Percentiles rank a stretch among this genome's conserved stretches.
Conservation (phyloP, 495 filamentous ascomycete genomes). For the Xylaria nigripes region DNA sequence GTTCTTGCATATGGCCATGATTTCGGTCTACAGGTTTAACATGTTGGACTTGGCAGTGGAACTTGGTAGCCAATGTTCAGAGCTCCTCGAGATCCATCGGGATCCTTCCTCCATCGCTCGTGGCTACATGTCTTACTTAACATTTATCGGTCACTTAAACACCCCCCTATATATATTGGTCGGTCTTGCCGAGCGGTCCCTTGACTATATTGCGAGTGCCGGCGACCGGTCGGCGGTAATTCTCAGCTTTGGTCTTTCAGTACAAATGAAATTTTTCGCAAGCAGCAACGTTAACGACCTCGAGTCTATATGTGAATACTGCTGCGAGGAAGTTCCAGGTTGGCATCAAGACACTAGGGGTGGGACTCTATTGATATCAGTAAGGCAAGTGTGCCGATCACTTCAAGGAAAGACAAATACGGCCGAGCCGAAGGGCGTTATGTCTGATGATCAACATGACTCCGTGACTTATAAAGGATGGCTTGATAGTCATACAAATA, state of each 20-base stretch:
- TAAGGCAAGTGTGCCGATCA: constrained; percentile 66
- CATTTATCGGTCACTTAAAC: constrained; percentile 68
- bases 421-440: constrained; percentile 45
- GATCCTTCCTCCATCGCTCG: constrained; percentile 64
- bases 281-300: constrained; percentile 69
- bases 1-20: constrained; percentile 66
- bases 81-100: constrained; percentile 55
- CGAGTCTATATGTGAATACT: constrained; percentile 63
- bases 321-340: constrained; percentile 64
- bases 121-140: constrained; percentile 61
- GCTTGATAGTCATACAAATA: constrained; percentile 33
- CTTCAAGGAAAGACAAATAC: constrained; percentile 76
- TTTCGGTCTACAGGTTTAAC: constrained; percentile 64
- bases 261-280: constrained; percentile 60
- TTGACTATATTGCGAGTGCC: constrained; percentile 61
- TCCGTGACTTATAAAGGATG: constrained; percentile 55
- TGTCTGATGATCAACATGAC: constrained; percentile 66
- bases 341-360: constrained; percentile 75
- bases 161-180: constrained; percentile 52
- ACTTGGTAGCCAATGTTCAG: constrained; percentile 55
- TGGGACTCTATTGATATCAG: constrained; percentile 60
- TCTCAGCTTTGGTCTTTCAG: constrained; percentile 63
- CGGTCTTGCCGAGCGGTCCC: constrained; percentile 54
- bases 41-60: constrained; percentile 59
- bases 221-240: constrained; percentile 71